Conservation (phyloP, 805 yeast species). For the Starmerella scarabaei region DNA sequence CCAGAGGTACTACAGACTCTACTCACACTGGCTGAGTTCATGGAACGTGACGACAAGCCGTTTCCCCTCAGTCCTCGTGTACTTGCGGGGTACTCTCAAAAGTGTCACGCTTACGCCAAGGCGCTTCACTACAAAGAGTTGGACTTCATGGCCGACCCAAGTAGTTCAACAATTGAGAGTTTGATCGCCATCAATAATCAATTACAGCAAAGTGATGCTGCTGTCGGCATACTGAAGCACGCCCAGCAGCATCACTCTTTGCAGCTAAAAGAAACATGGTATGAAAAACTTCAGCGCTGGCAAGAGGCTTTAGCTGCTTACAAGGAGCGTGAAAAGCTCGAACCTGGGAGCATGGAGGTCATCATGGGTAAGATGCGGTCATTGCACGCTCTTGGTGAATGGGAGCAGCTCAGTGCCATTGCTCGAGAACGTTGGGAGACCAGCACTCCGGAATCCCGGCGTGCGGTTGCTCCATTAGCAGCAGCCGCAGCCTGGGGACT, state of each 20-base stretch:
- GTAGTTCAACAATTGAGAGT: conserved; percentile 82
- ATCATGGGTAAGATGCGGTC: conserved; percentile 98
- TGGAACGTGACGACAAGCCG: conserved; percentile 95
- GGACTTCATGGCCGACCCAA: conserved; percentile 87
- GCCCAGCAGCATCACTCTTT: conserved; percentile 72
- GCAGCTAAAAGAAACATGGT: conserved; percentile 94
- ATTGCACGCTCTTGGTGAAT: conserved; percentile 94
- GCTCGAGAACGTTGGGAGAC: conserved; percentile 77
- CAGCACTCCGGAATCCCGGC: conserved; percentile 56
- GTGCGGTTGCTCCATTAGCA: conserved; percentile 89
- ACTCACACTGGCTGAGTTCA: conserved; percentile 80
- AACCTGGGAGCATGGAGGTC: conserved; percentile 57
- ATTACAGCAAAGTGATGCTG: conserved; percentile 93
- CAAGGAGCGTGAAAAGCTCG: conserved; percentile 52
- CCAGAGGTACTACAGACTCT: conserved; percentile 91
- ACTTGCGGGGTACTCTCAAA: conserved; percentile 80
- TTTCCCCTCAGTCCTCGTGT: conserved; percentile 84
- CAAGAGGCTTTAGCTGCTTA: conserved; percentile 92
- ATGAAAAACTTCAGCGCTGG: conserved; percentile 93
- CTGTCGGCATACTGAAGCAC: conserved; percentile 88
- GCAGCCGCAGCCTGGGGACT: conserved; percentile 99
- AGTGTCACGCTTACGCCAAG: conserved; percentile 95
- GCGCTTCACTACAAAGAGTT: conserved; percentile 91
- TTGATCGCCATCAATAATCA: conserved; percentile 87
- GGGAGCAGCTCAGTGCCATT: conserved; percentile 81